A percentile compares a stretch with the other conserved stretches of the same genome.
phyloP scores from a whole-genome alignment of 2,329 filamentous ascomycete species.

The Pseudogymnoascus sp. region DNA sequence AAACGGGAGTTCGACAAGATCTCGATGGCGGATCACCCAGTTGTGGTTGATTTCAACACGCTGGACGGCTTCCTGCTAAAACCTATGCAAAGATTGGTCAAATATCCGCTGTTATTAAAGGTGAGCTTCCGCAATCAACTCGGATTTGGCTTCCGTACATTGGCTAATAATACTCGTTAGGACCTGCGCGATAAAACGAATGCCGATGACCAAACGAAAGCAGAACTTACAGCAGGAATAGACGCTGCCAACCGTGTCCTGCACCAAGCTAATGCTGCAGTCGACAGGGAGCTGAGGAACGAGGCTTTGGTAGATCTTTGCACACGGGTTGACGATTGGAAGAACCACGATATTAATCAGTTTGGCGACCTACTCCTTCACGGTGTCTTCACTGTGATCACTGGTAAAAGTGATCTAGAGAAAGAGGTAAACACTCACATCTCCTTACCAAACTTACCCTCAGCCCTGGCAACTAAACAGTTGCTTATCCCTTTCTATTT shows the following conservation, averaged over 20 bases:
- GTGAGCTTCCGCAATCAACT: constrained; percentile 37
- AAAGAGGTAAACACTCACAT: constrained; percentile 49
- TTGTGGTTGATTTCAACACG: constrained; percentile 80
- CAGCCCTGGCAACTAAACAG: background rate
- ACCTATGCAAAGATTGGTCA: constrained; percentile 89
- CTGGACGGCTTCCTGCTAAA: constrained; percentile 90
- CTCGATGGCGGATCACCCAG: constrained; percentile 62
- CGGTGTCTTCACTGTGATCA: constrained; percentile 86
- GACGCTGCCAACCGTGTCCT: constrained; percentile 76
- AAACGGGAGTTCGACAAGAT: constrained; percentile 84
- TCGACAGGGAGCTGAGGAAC: constrained; percentile 76
- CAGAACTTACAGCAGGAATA: constrained; percentile 69
- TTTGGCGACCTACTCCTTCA: constrained; percentile 85
- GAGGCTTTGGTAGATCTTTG: constrained; percentile 79
- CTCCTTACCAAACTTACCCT: background rate
- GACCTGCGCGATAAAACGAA: constrained; percentile 80
- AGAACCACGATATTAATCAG: constrained; percentile 80
- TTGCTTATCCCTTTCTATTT: background rate
- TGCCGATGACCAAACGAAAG: constrained; percentile 59
- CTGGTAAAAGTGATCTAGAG: constrained; percentile 81
- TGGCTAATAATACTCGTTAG: constrained; percentile 36
- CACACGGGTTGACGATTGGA: constrained; percentile 89
- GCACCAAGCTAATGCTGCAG: constrained; percentile 79
- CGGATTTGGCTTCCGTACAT: background rate
- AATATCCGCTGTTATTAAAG: constrained; percentile 85